These are phyloP conservation scores for Wickerhamomyces sp. DNA, from an alignment of 1,139 yeast genomes.

Conservation along the genomic window DNA sequence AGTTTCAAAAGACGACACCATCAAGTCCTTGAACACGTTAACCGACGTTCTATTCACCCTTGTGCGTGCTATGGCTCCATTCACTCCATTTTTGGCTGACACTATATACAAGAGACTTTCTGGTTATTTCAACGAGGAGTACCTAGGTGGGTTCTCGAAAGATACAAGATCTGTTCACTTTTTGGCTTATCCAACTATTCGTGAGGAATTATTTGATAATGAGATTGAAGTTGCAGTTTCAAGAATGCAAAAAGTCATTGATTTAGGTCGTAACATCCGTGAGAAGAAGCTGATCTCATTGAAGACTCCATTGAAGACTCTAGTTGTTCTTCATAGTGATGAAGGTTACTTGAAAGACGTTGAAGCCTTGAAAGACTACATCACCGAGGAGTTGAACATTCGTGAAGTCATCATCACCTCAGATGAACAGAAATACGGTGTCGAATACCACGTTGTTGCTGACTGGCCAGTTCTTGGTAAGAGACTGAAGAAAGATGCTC, in stretches of 20 bases:
- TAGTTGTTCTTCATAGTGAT: conserved; percentile 83
- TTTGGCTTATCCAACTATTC: conserved; percentile 83
- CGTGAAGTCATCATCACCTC: conserved; percentile 83
- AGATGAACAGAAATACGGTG: conserved; percentile 89
- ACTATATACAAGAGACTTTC: conserved; percentile 76
- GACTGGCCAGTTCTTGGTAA: conserved; percentile 99
- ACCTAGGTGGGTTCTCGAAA: conserved; percentile 35
- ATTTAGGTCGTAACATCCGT: conserved; percentile 92
- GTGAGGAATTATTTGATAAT: conserved; percentile 75
- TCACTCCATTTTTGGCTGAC: conserved; percentile 94
- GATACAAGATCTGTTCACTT: conserved; percentile 89
- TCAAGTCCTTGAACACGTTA: conserved; percentile 82
- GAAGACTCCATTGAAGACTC: conserved; percentile 88
- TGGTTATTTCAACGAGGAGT: conserved; percentile 51
- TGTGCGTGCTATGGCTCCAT: conserved; percentile 97
- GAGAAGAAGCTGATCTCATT: conserved; percentile 91
- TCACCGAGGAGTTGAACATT: conserved; percentile 86
- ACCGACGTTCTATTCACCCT: conserved; percentile 86
- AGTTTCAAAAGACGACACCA: conserved; percentile 77
- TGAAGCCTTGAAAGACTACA: conserved; percentile 70
- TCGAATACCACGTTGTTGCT: conserved; percentile 89
- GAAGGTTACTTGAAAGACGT: conserved; percentile 70
- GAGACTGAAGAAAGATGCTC: conserved; percentile 90
- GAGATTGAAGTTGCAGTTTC: conserved; percentile 77
- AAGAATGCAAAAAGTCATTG: conserved; percentile 97